Evolutionary conservation across 169 alveolate species (phyloP).

Genomic region (Plasmodium knowlesi): DNA sequence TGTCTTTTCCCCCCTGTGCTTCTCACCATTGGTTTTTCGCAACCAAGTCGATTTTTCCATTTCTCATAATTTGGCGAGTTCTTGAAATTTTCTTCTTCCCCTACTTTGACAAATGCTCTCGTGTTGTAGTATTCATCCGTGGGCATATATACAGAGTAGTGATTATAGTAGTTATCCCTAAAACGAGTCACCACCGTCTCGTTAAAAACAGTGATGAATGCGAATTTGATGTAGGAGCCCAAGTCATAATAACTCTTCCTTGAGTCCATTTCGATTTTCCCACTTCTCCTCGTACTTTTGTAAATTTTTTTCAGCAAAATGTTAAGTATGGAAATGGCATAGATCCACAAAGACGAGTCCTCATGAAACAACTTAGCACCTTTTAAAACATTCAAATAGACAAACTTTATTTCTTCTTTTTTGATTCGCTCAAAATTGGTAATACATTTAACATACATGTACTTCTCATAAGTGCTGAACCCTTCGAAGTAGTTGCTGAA

Average conservation of each 20-base stretch:
- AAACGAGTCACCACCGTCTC: slow-evolving; percentile 42
- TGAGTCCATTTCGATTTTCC: not conserved
- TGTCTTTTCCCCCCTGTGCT: not conserved
- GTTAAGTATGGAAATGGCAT: slow-evolving; percentile 56
- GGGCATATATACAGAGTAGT: not conserved
- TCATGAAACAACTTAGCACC: slow-evolving; percentile 27
- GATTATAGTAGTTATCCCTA: slow-evolving; percentile 52
- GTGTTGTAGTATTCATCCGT: not conserved
- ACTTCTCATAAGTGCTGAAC: slow-evolving; percentile 72
- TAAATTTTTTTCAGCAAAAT: slow-evolving; percentile 65
- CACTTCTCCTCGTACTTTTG: slow-evolving; percentile 6
- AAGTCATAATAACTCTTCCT: slow-evolving; percentile 30
- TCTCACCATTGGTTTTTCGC: not conserved
- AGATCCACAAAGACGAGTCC: slow-evolving; percentile 67
- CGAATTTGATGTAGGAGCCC: slow-evolving; percentile 30
- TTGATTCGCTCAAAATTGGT: slow-evolving; percentile 56
- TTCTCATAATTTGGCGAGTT: not conserved
- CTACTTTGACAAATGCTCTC: not conserved
- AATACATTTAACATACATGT: slow-evolving; percentile 57
- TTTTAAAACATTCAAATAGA: slow-evolving; percentile 60
- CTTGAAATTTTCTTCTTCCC: not conserved
- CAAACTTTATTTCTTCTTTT: slow-evolving; percentile 74
- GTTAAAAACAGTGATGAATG: slow-evolving; percentile 38
- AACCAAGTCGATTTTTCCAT: not conserved
- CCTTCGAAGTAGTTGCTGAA: slow-evolving; percentile 43